Percentiles rank a stretch among this genome's conserved stretches.
These are phyloP conservation scores for Annulohypoxylon stygium DNA, from an alignment of 495 filamentous ascomycete genomes.

Conservation along the genomic window DNA sequence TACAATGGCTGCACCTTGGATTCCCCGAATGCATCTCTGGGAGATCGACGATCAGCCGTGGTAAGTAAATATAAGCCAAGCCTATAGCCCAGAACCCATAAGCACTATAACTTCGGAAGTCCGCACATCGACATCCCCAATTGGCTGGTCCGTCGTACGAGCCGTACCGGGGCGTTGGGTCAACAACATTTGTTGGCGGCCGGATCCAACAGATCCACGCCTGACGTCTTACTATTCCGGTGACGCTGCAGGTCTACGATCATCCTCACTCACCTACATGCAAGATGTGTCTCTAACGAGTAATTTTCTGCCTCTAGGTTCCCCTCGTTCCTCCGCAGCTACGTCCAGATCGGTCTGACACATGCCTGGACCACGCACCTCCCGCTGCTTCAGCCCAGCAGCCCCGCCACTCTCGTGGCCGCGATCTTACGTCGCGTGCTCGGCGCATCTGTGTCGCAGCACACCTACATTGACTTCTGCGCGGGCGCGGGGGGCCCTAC, in stretches of 20 bases:
- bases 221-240: neutral
- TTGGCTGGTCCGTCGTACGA: conserved; percentile 14
- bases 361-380: conserved; percentile 62
- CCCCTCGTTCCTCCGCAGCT: conserved; percentile 63
- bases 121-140: conserved; percentile 34
- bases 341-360: conserved; percentile 66
- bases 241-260: conserved; percentile 4
- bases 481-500: conserved; percentile 79
- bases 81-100: conserved; percentile 15
- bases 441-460: conserved; percentile 54
- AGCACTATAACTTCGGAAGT: conserved; percentile 39
- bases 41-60: conserved; percentile 68
- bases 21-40: conserved; percentile 68
- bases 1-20: conserved; percentile 60
- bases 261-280: neutral
- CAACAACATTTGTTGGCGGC: conserved; percentile 31
- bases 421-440: conserved; percentile 61
- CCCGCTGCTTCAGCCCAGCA: conserved; percentile 60
- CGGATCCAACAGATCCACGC: conserved; percentile 30
- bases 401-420: conserved; percentile 62
- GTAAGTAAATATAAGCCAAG: conserved; percentile 49
- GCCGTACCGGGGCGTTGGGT: conserved; percentile 27
- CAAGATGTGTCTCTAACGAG: neutral
- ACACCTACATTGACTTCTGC: conserved; percentile 79
- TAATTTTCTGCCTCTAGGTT: conserved; percentile 57